Percentiles rank a stretch among this genome's conserved stretches.
These are phyloP conservation scores for Truncatella angustata DNA, from an alignment of 2,329 filamentous ascomycete species.

Conservation along the genomic window DNA sequence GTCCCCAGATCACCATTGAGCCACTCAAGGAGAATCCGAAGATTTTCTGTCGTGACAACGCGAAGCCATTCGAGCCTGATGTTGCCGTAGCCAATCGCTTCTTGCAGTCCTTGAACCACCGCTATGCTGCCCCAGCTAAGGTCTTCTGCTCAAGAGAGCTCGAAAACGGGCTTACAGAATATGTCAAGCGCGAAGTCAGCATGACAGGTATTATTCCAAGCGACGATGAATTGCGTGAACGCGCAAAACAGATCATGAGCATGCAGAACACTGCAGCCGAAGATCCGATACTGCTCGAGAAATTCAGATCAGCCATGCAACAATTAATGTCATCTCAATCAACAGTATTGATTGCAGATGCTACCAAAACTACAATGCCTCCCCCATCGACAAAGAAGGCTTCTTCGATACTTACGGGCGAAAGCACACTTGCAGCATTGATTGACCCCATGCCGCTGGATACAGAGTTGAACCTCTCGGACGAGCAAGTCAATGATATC, in stretches of 20 bases:
- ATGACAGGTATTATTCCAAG: conserved; percentile 41
- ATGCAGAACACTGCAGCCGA: conserved; percentile 51
- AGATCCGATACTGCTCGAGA: conserved; percentile 48
- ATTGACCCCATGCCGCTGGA: not conserved
- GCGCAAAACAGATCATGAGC: conserved; percentile 48
- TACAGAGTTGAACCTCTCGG: not conserved
- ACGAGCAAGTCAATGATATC: conserved; percentile 6
- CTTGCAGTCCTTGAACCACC: conserved; percentile 40
- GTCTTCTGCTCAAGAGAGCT: conserved; percentile 60
- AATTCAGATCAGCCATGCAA: conserved; percentile 42
- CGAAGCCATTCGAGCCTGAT: conserved; percentile 42
- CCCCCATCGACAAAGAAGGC: not conserved
- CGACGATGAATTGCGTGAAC: conserved; percentile 44
- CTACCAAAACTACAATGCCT: not conserved
- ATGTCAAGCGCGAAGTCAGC: conserved; percentile 40
- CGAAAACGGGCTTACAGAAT: conserved; percentile 51
- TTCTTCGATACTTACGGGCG: not conserved
- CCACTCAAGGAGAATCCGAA: conserved; percentile 32
- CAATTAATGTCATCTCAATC: not conserved
- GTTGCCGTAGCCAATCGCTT: conserved; percentile 46
- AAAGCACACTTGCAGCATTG: not conserved
- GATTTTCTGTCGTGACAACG: conserved; percentile 32
- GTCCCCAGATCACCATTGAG: conserved; percentile 30
- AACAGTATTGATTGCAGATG: not conserved
- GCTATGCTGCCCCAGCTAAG: conserved; percentile 43